Evolutionary conservation across 768 basidiomycete genomes (phyloP), one percentile per base, ranked within the genome.

Genomic region (Lentinula detonsa): DNA sequence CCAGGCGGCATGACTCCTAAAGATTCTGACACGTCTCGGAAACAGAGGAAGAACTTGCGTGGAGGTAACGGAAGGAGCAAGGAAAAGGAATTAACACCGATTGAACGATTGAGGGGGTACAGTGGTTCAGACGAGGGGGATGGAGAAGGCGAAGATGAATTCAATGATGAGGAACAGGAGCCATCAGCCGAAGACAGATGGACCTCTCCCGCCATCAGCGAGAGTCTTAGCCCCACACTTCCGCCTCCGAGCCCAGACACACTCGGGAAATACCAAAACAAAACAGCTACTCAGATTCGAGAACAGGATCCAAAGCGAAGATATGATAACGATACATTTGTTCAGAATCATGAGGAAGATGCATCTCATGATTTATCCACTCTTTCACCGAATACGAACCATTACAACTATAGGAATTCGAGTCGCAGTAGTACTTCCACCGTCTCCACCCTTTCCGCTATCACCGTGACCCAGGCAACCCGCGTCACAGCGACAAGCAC

Each of bases 371-470:
- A 71, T 33, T 61, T 72, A 37, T 31, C 39, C 33, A 21, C 48
- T 43, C 50, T 35, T 33, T 43, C 50, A 40, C 28, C 39, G 15
- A 15, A 42, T 57, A n/a, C 11, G 28, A 9, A 77, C 76, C 59
- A 66, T 79, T 13, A 56, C 15, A 28, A 56, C 15, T 39, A 21
- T 8, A 21, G 55, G 54, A 77, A 81, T 65, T 82, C 82, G 11
- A 78, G 71, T 61, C 71, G 76, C 58, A 80, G 79, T 65, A 78
- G 77, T 63, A 73, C 76, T 10, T 78, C 79, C 23, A 81, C 79
- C 13, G 64, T 81, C 57, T 78, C 79, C 18, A 81, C 79, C 11
- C 62, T 81, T 57, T 77, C 77, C 6, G 75, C 69, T 11, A 69
- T 73, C 16, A 84, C 82, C 2, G 78, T 85, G 7, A 75, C 73